Evolutionary conservation across 1,139 yeast species (phyloP).

Genomic region (Candida smagusa): DNA sequence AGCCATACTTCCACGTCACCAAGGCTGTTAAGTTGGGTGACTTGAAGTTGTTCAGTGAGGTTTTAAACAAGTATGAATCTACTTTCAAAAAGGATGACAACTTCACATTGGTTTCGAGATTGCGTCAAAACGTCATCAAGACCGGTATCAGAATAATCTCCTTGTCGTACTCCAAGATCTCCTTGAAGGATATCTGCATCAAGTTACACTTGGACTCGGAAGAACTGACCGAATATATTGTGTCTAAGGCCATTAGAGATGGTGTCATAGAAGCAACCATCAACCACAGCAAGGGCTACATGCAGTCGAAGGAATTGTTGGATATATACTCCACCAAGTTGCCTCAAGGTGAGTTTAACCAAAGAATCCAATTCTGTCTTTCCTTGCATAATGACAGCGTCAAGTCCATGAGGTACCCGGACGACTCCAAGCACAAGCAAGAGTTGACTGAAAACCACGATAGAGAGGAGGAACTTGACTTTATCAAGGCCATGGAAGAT

Average conservation of each 20-base stretch:
- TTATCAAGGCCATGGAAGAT: slow-evolving; percentile 47
- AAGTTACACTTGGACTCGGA: slow-evolving; percentile 91
- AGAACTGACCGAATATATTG: slow-evolving; percentile 94
- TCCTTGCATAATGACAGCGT: slow-evolving; percentile 89
- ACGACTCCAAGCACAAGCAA: slow-evolving; percentile 29
- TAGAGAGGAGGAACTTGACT: slow-evolving; percentile 43
- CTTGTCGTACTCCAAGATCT: slow-evolving; percentile 84
- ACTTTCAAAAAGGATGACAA: slow-evolving; percentile 74
- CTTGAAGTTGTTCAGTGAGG: slow-evolving; percentile 72
- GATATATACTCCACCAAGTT: slow-evolving; percentile 85
- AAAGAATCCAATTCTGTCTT: slow-evolving; percentile 90
- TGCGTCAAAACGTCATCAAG: slow-evolving; percentile 95
- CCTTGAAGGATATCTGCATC: slow-evolving; percentile 85
- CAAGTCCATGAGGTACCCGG: slow-evolving; percentile 92
- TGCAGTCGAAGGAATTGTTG: slow-evolving; percentile 83
- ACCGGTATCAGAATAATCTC: slow-evolving; percentile 96
- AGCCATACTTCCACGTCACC: slow-evolving; percentile 82
- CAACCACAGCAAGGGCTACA: slow-evolving; percentile 86
- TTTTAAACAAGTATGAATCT: slow-evolving; percentile 62
- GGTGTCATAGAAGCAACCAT: slow-evolving; percentile 96
- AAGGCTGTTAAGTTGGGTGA: slow-evolving; percentile 94
- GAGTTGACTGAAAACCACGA: slow-evolving; percentile 20
- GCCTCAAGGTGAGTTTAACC: slow-evolving; percentile 88
- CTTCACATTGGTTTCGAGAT: slow-evolving; percentile 78
- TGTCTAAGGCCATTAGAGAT: slow-evolving; percentile 94